A percentile compares a stretch with the other conserved stretches of the same genome.
Evolutionary conservation across 2,329 filamentous ascomycete genomes (phyloP).

Genomic region (Stachybotrys chartarum): DNA sequence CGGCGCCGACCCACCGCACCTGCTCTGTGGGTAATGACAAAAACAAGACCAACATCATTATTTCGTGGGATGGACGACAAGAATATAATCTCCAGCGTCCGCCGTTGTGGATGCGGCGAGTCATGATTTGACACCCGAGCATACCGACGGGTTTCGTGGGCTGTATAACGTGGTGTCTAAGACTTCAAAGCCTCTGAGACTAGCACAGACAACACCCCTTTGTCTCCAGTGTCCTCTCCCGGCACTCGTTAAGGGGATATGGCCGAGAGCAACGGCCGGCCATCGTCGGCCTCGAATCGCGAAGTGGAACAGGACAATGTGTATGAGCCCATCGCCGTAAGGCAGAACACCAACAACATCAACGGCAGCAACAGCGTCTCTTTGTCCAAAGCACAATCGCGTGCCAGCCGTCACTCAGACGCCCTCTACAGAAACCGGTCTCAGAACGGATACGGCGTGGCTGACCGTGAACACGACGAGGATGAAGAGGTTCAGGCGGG

Average conservation of each 20-base stretch:
- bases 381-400: constrained; percentile 3
- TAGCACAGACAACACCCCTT: background rate
- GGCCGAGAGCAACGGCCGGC: background rate
- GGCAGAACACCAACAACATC: background rate
- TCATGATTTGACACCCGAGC: too few relatives aligned
- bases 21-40: background rate
- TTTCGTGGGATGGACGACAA: too few relatives aligned
- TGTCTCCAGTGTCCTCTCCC: background rate
- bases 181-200: background rate
- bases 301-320: background rate
- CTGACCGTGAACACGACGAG: constrained; percentile 16
- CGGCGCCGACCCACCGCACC: background rate
- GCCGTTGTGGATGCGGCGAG: too few relatives aligned
- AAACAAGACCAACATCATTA: background rate
- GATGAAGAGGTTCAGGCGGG: background rate
- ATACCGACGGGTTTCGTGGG: background rate
- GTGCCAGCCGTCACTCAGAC: constrained; percentile 2
- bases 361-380: background rate
- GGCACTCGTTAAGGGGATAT: background rate
- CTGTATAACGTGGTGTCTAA: background rate
- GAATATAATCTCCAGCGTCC: too few relatives aligned
- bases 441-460: constrained; percentile 37
- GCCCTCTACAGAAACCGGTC: constrained; percentile 23
- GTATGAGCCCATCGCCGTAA: background rate
- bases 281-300: background rate